Base-by-base conservation (phyloP, 148 eudicot species). In the Silene conica region DNA sequence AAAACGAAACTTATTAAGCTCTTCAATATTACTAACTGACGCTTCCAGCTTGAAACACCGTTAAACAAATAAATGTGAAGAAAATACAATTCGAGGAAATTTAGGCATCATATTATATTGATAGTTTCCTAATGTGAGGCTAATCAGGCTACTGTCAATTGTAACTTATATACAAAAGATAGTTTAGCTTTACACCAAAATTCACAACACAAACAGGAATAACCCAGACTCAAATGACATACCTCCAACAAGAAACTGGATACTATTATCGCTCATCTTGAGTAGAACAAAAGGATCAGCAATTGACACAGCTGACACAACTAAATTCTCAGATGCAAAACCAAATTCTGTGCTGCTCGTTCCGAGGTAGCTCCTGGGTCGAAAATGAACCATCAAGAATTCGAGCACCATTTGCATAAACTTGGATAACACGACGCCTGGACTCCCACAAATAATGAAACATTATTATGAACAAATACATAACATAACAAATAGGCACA, bases 191-290 rank as follows among this genome's bases (percentile, higher is more conserved):
- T 69, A 48, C 57, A 69, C 23, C 13, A 11, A 13, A 21, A 48
- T 8, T 66, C 50, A 7, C 23, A n/a, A 34, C 34, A 64, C 16
- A 45, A 69, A 46, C 34, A 14, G 26, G 43, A 18, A n/a, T n/a
- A n/a, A 50, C 2, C 50, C 20, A 10, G 54, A 21, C 58, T 69
- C 55, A 21, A 25, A 48, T 68, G 69, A 54, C 56, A 71, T 26
- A 95, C 98, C 98, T 95, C 98, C 98, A 87, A 92, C 86, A 83
- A 95, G 97, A 79, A 95, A 93, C 86, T 89, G 97, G 68, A 92
- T 79, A 74, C 87, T 95, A 60, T 90, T 88, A 87, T 95, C 93
- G 64, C 78, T 86, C 98, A 95, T 95, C 80, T 88, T 90, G 69
- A 95, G 78, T 71, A 95, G 73, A 67, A 95, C 98, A 59, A 83